Conservation (phyloP, 805 yeast species). For the Ogataea populi-albae region DNA sequence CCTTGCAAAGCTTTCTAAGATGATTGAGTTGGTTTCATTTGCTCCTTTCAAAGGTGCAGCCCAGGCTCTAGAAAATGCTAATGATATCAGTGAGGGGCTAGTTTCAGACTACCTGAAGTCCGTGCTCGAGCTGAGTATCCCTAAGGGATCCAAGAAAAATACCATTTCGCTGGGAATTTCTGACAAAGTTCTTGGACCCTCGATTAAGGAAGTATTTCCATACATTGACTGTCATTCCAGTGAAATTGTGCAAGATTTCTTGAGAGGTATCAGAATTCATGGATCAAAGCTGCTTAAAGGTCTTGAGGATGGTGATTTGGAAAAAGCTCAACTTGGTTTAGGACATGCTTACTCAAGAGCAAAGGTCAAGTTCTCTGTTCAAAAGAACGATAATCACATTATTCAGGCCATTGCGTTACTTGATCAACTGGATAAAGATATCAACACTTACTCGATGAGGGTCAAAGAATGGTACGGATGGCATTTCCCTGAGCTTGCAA, state of each 20-base stretch:
- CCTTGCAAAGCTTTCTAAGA: slow-evolving; percentile 81
- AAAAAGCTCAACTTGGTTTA: slow-evolving; percentile 97
- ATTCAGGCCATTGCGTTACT: slow-evolving; percentile 97
- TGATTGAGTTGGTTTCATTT: slow-evolving; percentile 89
- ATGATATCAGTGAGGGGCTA: slow-evolving; percentile 95
- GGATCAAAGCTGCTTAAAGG: slow-evolving; percentile 88
- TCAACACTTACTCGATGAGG: slow-evolving; percentile 96
- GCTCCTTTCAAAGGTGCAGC: slow-evolving; percentile 99
- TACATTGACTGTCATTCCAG: slow-evolving; percentile 85
- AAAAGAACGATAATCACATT: slow-evolving; percentile 98
- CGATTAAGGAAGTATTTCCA: slow-evolving; percentile 88
- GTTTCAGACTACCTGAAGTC: slow-evolving; percentile 91
- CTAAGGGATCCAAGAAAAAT: slow-evolving; percentile 67
- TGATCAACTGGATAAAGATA: slow-evolving; percentile 97
- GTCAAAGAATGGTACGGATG: slow-evolving; percentile 98
- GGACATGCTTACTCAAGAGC: slow-evolving; percentile 99
- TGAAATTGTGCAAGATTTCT: slow-evolving; percentile 90
- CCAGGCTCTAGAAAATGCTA: slow-evolving; percentile 97
- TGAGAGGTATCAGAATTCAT: slow-evolving; percentile 91
- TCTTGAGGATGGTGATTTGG: slow-evolving; percentile 90
- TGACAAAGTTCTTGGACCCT: slow-evolving; percentile 94
- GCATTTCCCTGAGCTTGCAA: slow-evolving; percentile 97
- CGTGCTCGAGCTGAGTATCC: slow-evolving; percentile 85
- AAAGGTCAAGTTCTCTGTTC: slow-evolving; percentile 97
- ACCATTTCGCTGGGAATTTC: slow-evolving; percentile 81